Base-by-base conservation (phyloP, 768 basidiomycete genomes). In the Phanerochaete sordida region DNA sequence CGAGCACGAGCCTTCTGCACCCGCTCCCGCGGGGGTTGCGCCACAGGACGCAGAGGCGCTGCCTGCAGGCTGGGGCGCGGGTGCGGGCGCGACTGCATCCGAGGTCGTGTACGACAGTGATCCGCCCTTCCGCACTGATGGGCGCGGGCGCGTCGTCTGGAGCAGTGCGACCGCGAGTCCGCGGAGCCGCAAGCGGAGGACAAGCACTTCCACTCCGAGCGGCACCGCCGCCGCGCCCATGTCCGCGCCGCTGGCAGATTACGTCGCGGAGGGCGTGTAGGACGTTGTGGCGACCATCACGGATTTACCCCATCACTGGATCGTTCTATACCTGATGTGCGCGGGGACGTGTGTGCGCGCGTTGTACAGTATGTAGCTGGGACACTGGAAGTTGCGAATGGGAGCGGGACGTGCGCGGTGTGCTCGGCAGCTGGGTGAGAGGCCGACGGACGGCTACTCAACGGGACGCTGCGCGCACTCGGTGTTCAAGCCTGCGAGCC, bases 121-220 rank as follows among this genome's bases (percentile, higher is more conserved):
- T 28, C 72, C 73, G 24, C 73, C 73, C 3, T 72, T 73, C 64
- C 62, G 68, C 62, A 74, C 73, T 2, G 73, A 74, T 56, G 73
- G 72, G 1, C 71, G 72, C n/a, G 72, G 73, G 19, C 66, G 71
- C 19, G 73, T 74, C 31, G 73, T 74, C 4, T 72, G 72, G 72
- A 74, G 73, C 46, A 68, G 53, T 21, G 44, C 39, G 15, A 56
- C 52, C 26, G 52, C 53, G 23, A 43, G 39, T 16, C n/a, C 37
- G 16, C 58, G 43, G 12, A 9, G 31, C n/a, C 58, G 58, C 31
- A 46, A 50, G 27, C 16, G 28, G n/a, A 49, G 58, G 30, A 59
- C 58, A 26, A 50, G 33, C 39, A 44, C 58, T 37, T 44, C 50
- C 37, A 48, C 39, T 27, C 19, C 37, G 6, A 30, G 35, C 26